Conservation (phyloP, 1,139 yeast genomes). For the Arxiozyma slooffiae region DNA sequence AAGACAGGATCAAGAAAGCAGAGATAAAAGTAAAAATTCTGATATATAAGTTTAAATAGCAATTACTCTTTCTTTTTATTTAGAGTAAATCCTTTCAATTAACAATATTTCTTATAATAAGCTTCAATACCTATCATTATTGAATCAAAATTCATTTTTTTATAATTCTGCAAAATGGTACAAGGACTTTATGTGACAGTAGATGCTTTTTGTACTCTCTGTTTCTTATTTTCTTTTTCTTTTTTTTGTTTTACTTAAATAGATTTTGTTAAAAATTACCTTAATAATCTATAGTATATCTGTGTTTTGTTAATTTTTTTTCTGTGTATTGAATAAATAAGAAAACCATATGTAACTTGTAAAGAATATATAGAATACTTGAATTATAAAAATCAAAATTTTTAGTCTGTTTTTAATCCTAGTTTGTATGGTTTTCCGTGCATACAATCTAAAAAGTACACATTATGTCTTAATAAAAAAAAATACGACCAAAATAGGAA, state of each 20-base stretch:
- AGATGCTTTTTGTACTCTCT: not conserved
- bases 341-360: not conserved
- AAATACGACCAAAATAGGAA: not conserved
- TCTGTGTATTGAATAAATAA: not conserved
- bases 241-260: slow-evolving; percentile 2
- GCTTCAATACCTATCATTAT: slow-evolving; percentile 14
- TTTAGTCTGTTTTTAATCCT: not conserved
- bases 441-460: too few relatives aligned
- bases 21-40: too few relatives aligned
- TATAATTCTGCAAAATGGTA: not conserved
- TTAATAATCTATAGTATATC: too few relatives aligned
- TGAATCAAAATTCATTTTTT: slow-evolving; percentile 7
- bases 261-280: too few relatives aligned
- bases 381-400: too few relatives aligned
- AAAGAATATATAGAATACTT: not conserved
- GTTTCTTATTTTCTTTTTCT: slow-evolving; percentile 7
- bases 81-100: too few relatives aligned
- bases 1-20: too few relatives aligned
- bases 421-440: not conserved
- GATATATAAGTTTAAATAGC: too few relatives aligned
- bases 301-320: not conserved
- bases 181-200: not conserved
- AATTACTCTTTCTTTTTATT: too few relatives aligned
- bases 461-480: not conserved
- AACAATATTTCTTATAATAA: slow-evolving; percentile 7